phyloP scores from a whole-genome alignment of 2,329 filamentous ascomycete genomes.

The Sporothrix brunneoviolacea region DNA sequence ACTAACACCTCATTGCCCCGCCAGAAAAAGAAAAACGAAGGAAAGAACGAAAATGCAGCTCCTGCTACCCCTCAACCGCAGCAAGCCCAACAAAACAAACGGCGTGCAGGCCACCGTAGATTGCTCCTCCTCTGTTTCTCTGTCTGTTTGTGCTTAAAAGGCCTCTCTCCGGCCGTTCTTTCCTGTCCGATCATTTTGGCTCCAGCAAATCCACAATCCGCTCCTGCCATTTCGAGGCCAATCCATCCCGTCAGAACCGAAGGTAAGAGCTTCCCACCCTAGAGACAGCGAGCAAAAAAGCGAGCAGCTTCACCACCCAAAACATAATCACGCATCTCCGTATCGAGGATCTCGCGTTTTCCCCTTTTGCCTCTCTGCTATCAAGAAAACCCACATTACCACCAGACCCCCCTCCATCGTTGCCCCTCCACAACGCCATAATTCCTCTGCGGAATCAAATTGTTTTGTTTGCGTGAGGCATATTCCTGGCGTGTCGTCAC shows the following conservation, averaged over 20 bases:
- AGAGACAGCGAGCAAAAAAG: slow-evolving; percentile 13
- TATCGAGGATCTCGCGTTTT: neutral
- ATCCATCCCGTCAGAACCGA: slow-evolving; percentile 1
- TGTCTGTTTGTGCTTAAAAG: slow-evolving; percentile 6
- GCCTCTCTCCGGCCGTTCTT: slow-evolving; percentile 3
- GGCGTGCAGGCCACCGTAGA: neutral
- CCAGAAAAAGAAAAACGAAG: slow-evolving; percentile 6
- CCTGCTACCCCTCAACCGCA: slow-evolving; percentile 3
- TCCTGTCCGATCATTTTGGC: slow-evolving; percentile 1
- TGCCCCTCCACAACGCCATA: slow-evolving; percentile 16
- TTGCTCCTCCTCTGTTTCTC: slow-evolving; percentile 2
- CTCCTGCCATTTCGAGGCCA: slow-evolving; percentile 1
- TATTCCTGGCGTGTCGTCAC: slow-evolving; percentile 9
- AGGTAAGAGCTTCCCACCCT: slow-evolving; percentile 6
- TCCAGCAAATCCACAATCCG: neutral
- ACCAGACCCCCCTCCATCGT: slow-evolving; percentile 4
- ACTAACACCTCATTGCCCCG: slow-evolving; percentile 15
- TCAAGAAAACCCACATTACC: neutral
- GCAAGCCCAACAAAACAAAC: slow-evolving; percentile 5
- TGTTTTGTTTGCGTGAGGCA: slow-evolving; percentile 14
- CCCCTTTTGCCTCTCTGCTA: slow-evolving; percentile 1
- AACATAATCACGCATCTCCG: slow-evolving; percentile 13
- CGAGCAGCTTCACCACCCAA: slow-evolving; percentile 5
- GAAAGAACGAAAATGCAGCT: neutral
- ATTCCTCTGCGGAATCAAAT: slow-evolving; percentile 8